Base-by-base conservation (phyloP, 371 early-diverging fungal species). In the Aphelidium insulamus region DNA sequence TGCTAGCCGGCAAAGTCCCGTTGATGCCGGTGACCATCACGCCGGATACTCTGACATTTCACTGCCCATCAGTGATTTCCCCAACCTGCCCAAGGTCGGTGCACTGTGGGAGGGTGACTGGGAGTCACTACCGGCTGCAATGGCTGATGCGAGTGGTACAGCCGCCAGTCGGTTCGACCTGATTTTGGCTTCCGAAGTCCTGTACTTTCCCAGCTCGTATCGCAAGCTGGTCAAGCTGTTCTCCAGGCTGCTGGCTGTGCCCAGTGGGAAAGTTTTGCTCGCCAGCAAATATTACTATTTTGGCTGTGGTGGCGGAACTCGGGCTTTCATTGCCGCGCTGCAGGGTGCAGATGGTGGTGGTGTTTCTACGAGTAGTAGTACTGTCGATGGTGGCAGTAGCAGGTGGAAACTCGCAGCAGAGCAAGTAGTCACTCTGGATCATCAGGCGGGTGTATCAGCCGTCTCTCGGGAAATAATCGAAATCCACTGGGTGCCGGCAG, bases 131-230 rank as follows among this genome's bases (percentile, higher is more conserved):
- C 32, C 23, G 1, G 44, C 35, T 21, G 21, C 5, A 20, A n/a
- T 23, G 20, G 5, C 10, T 5, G 18, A 14, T 23, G 10, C n/a
- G 18, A 23, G n/a, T 33, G 48, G 51, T 40, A 41, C 30, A 40
- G 12, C 29, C 8, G 16, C 29, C 8, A 12, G 5, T 15, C 28
- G 28, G 28, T 87, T 82, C 36, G 81, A 87, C 45, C 37, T 88
- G 39, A 59, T 92, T 28, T 44, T 92, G 23, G 80, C 87, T n/a
- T 78, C 85, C 17, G 92, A 92, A 48, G 88, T 86, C 2, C 80
- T 92, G 23, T 92, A 92, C 50, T 61, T 71, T 12, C 56, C 68
- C 24, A 63, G 74, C 22, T n/a, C n/a, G n/a, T 52, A 59, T 30
- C 26, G 20, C 6, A 34, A 26, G 15, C 50, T 64, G 35, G 48